A percentile compares a stretch with the other conserved stretches of the same genome.
Evolutionary conservation across 179 eudicot species (phyloP).

Genomic region (Heliamphora pulchella): DNA sequence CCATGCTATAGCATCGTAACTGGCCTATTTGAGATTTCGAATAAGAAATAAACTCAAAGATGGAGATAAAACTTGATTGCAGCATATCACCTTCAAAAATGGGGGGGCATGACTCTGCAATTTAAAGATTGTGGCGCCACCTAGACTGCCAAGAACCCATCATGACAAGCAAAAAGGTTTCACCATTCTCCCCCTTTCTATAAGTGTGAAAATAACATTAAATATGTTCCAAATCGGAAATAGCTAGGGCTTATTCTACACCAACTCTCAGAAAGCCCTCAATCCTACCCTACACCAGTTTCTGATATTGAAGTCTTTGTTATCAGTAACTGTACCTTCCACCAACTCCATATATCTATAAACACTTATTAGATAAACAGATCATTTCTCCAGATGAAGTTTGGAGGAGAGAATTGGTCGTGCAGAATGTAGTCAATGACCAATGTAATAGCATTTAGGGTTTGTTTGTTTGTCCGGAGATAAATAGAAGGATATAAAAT

Average conservation of each 20-base stretch:
- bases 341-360: not conserved
- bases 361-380: not conserved
- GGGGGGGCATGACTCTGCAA: not conserved
- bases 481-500: too few species aligned
- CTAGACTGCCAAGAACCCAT: not conserved
- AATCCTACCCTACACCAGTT: not conserved
- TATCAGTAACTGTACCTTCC: too few species aligned
- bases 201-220: not conserved
- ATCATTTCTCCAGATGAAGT: not conserved
- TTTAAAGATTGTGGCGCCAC: not conserved
- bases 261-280: not conserved
- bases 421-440: not conserved
- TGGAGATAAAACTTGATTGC: not conserved
- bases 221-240: not conserved
- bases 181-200: not conserved
- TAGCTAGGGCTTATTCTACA: slow-evolving; percentile 1
- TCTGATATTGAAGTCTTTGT: not conserved
- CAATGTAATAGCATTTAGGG: not conserved
- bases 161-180: not conserved
- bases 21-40: not conserved
- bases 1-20: not conserved
- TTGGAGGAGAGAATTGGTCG: not conserved
- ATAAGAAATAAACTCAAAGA: not conserved
- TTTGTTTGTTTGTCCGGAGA: too few species aligned
- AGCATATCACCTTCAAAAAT: not conserved